Percentiles rank a stretch among this genome's conserved stretches.
These are phyloP conservation scores for Adansonia digitata DNA, from an alignment of 345 rosid species.

Conservation along the genomic window DNA sequence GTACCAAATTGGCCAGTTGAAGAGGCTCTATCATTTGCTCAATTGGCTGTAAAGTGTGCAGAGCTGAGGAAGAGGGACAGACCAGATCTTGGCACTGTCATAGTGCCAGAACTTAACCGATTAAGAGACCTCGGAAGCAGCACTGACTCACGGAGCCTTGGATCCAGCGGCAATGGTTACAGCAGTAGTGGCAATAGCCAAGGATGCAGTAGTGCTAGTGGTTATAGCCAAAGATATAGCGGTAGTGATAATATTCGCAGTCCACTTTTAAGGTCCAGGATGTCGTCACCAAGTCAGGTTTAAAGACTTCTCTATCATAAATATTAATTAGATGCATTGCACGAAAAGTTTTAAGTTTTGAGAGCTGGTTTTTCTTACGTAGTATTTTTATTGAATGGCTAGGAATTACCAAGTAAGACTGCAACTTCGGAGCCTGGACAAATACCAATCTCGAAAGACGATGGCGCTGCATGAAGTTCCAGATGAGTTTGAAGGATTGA, in stretches of 20 bases:
- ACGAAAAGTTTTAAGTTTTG: not conserved
- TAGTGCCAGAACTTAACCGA: slow-evolving; percentile 71
- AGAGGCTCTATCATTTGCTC: slow-evolving; percentile 54
- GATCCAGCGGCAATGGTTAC: not conserved
- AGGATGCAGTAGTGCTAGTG: too few species aligned
- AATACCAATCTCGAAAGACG: not conserved
- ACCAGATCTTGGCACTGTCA: slow-evolving; percentile 64
- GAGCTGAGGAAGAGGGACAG: slow-evolving; percentile 82
- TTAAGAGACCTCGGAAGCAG: slow-evolving; percentile 43
- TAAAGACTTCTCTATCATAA: slow-evolving; percentile 2
- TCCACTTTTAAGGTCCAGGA: slow-evolving; percentile 1
- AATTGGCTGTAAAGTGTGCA: slow-evolving; percentile 58
- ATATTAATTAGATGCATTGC: not conserved
- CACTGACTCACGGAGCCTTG: not conserved
- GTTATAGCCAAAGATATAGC: too few species aligned
- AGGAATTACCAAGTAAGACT: slow-evolving; percentile 4
- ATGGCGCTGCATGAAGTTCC: slow-evolving; percentile 1
- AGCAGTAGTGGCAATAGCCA: slow-evolving; percentile 8
- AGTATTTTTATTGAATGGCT: not conserved
- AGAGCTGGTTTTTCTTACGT: not conserved
- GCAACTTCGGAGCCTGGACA: not conserved
- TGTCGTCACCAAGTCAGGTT: slow-evolving; percentile 21
- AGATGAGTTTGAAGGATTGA: not conserved
- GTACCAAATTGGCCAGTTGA: slow-evolving; percentile 75
- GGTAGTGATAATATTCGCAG: not conserved